Base-by-base conservation (phyloP, 2,329 filamentous ascomycete species). In the Aspergillus awamori region DNA sequence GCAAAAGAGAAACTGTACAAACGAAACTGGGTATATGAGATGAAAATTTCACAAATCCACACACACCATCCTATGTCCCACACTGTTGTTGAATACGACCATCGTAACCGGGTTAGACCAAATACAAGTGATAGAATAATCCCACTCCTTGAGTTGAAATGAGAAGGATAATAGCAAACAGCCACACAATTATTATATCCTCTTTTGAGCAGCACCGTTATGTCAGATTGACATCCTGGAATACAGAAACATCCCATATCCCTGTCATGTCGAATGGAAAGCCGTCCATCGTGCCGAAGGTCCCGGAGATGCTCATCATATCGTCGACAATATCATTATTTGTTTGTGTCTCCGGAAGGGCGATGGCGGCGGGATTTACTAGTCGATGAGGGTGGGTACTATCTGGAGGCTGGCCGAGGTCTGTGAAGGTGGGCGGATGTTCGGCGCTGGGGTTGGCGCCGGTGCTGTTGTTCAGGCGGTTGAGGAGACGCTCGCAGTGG, bases 261-360 rank as follows among this genome's bases (percentile, higher is more conserved):
- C 77, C 77, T 5, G 77, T 79, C 77, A 80, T 80, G 62, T 80
- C 77, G 62, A 80, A 79, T 20, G 77, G 77, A 62, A 80, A 79
- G 2, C 77, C 77, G 60, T 80, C 77, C 77, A 80, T 79, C 5
- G 77, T 79, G 8, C 77, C 77, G 57, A 80, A 80, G 0, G 77
- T 78, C 59, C 76, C 76, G 1, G 77, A 79, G 41, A 80, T 79
- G 1, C 77, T 79, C 77, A 80, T 80, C 77, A 80, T 79, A 59
- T 80, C 77, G 39, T 79, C 77, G 15, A 79, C 77, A 49, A 80
- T 79, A 58, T 80, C 77, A 56, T 79, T 79, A 59, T 80, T 78
- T 11, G 77, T 79, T 63, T 78, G 73, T 1, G 77, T 78, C 63
- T 80, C 77, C 0, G 77, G 76, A n/a, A 79, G 67, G 5, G 74